A percentile compares a stretch with the other conserved stretches of the same genome.
These are phyloP conservation scores for Cochlearia excelsa DNA, from an alignment of 345 rosid species.

Conservation along the genomic window DNA sequence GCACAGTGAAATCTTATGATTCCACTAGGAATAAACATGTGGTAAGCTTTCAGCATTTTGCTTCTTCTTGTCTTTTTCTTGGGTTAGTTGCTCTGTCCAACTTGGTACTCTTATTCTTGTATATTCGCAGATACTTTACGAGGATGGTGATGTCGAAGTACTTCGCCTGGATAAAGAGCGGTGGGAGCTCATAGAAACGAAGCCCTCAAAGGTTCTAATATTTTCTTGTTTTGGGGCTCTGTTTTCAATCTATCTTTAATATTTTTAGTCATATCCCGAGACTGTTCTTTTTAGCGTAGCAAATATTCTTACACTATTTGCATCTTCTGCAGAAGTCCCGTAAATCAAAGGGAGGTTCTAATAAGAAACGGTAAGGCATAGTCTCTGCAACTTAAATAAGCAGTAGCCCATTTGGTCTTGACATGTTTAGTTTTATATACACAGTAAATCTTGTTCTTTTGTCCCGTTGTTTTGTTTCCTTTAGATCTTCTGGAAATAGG, in stretches of 20 bases:
- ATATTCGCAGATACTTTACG: slow-evolving; percentile 62
- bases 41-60: slow-evolving; percentile 48
- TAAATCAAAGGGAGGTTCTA: slow-evolving; percentile 41
- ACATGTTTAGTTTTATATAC: slow-evolving; percentile 5
- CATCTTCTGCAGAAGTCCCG: slow-evolving; percentile 54
- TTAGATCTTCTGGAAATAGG: slow-evolving; percentile 59
- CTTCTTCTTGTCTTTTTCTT: slow-evolving; percentile 11
- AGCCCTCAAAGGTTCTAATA: slow-evolving; percentile 54
- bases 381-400: slow-evolving; percentile 14
- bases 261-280: slow-evolving; percentile 2
- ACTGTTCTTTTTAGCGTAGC: background rate
- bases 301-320: slow-evolving; percentile 22
- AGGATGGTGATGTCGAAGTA: slow-evolving; percentile 96
- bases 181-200: slow-evolving; percentile 76
- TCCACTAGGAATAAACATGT: slow-evolving; percentile 77
- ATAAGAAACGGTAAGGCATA: slow-evolving; percentile 46
- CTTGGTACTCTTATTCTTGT: slow-evolving; percentile 12
- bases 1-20: slow-evolving; percentile 87
- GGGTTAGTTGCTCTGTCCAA: slow-evolving; percentile 10
- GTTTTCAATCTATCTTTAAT: slow-evolving; percentile 24
- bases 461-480: slow-evolving; percentile 23
- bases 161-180: slow-evolving; percentile 80
- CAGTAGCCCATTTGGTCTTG: slow-evolving; percentile 1
- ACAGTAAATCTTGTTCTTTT: background rate
- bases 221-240: slow-evolving; percentile 22